A percentile compares a stretch with the other conserved stretches of the same genome.
Evolutionary conservation across 2,329 filamentous ascomycete genomes (phyloP).

Genomic region (Botryotinia convoluta): DNA sequence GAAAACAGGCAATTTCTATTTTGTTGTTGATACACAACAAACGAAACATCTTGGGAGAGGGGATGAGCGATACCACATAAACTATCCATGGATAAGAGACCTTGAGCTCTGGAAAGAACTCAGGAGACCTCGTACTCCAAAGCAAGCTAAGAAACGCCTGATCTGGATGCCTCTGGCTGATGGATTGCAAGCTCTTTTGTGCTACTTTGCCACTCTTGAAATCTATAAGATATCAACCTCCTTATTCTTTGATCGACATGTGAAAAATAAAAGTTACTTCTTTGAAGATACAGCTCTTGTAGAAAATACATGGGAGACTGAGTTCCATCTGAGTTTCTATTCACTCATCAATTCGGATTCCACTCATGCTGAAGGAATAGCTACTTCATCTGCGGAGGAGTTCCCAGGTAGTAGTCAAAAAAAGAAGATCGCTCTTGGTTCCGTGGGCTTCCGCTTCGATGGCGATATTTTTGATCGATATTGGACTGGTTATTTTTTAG

Average conservation of each 20-base stretch:
- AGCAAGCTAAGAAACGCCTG: background rate
- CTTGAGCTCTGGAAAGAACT: no score
- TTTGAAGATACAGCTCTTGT: background rate
- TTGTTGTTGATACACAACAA: background rate
- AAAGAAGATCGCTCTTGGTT: background rate
- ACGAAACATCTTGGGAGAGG: fast-evolving
- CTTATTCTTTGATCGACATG: background rate
- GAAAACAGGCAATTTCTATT: fast-evolving
- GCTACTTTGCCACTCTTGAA: background rate
- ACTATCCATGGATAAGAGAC: fast-evolving
- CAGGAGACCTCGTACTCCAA: background rate
- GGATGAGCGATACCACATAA: fast-evolving
- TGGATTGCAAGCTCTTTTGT: background rate
- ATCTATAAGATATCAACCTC: background rate
- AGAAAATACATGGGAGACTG: background rate
- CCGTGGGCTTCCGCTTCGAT: background rate
- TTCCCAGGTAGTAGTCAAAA: background rate
- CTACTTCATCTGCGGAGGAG: background rate
- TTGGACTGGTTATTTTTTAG: background rate
- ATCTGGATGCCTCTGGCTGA: background rate
- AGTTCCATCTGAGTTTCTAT: background rate
- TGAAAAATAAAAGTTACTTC: background rate
- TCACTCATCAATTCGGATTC: background rate
- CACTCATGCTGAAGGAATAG: background rate
- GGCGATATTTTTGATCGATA: background rate